phyloP scores from a whole-genome alignment of 2,329 filamentous ascomycete species.

The Hymenotorrendiella dingleyae region DNA sequence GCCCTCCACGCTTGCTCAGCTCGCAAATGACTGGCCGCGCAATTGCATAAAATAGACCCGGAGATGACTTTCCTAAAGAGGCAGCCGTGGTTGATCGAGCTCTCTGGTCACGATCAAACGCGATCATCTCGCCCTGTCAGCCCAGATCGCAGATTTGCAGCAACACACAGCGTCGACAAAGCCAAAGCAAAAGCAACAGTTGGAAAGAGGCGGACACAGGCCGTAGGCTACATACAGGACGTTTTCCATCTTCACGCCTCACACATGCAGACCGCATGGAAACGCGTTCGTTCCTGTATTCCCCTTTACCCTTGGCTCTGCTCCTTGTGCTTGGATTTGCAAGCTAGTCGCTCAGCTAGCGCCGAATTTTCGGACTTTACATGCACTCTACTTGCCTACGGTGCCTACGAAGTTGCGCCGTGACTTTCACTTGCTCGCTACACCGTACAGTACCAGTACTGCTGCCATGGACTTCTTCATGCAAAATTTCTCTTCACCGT shows the following conservation, averaged over 20 bases:
- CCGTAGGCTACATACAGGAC: not conserved
- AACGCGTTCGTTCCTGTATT: no score
- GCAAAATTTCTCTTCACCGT: slow-evolving; percentile 11
- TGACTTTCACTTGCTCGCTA: slow-evolving; percentile 7
- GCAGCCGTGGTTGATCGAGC: slow-evolving; percentile 13
- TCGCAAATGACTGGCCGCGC: slow-evolving; percentile 11
- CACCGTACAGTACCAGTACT: not conserved
- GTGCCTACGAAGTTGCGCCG: slow-evolving; percentile 1
- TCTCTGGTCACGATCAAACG: no score
- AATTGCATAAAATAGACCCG: slow-evolving; percentile 21
- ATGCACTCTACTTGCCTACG: no score
- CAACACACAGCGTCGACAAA: no score
- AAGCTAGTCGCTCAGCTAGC: no score
- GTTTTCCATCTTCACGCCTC: no score
- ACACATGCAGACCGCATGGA: no score
- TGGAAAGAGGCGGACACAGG: no score
- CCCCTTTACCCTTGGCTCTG: not conserved
- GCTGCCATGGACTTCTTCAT: slow-evolving; percentile 5
- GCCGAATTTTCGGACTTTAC: no score
- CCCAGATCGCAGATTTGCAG: no score
- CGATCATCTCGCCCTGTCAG: not conserved
- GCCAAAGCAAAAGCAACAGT: not conserved
- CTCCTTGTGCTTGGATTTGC: not conserved
- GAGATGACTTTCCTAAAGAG: slow-evolving; percentile 21
- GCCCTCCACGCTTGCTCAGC: slow-evolving; percentile 10